Evolutionary conservation across 768 basidiomycete species (phyloP).

Genomic region (Boletus insuetus): DNA sequence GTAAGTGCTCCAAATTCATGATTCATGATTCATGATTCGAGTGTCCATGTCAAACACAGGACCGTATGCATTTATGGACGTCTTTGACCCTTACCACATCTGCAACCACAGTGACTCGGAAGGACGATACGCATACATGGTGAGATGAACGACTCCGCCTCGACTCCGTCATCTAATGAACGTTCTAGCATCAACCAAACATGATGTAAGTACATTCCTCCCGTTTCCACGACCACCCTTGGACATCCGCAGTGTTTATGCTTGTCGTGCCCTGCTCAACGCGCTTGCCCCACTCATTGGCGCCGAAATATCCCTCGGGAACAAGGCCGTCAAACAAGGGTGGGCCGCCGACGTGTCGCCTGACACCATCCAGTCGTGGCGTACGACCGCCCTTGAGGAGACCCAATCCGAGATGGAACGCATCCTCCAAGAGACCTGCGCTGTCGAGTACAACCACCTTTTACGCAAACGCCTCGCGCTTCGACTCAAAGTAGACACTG

Average conservation of each 20-base stretch:
- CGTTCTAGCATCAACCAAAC: constrained; percentile 60
- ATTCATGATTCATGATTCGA: not conserved
- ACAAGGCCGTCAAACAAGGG: constrained; percentile 44
- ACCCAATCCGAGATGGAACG: constrained; percentile 60
- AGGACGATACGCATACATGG: constrained; percentile 74
- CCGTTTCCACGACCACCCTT: not conserved
- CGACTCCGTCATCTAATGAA: not conserved
- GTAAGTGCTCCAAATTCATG: constrained; percentile 27
- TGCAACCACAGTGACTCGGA: constrained; percentile 87
- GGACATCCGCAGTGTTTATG: constrained; percentile 57
- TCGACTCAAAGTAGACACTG: constrained; percentile 47
- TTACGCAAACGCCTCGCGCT: constrained; percentile 87
- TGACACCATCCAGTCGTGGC: constrained; percentile 63
- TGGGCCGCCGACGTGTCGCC: constrained; percentile 60
- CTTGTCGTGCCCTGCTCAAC: constrained; percentile 71
- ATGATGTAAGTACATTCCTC: constrained; percentile 59
- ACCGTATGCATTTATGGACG: constrained; percentile 94
- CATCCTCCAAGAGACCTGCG: constrained; percentile 55
- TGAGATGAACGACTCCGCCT: constrained; percentile 17
- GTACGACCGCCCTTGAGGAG: constrained; percentile 48
- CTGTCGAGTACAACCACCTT: constrained; percentile 60
- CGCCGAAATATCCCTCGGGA: constrained; percentile 61
- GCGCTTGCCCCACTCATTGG: constrained; percentile 85
- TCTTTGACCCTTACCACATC: constrained; percentile 79
- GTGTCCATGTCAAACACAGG: constrained; percentile 40